Percentiles rank a stretch among this genome's conserved stretches.
These are phyloP conservation scores for Loxodes magnus DNA, from an alignment of 73 alveolate genomes.

Conservation along the genomic window DNA sequence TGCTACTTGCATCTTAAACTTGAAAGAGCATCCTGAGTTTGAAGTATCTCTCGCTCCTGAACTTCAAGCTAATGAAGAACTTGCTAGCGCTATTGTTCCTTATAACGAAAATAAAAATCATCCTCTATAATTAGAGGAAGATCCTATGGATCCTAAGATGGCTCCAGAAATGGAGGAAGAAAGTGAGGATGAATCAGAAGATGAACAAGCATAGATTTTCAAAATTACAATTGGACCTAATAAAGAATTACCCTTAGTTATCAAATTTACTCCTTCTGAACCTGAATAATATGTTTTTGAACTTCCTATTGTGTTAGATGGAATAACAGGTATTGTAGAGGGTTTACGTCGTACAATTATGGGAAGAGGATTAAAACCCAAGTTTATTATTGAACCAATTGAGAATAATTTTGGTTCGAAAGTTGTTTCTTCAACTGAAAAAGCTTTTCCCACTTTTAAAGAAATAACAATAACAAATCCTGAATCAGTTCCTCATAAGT, in stretches of 20 bases:
- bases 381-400: constrained; percentile 67
- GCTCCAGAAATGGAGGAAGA: constrained; percentile 67
- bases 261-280: constrained; percentile 75
- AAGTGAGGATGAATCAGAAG: constrained; percentile 79
- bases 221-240: constrained; percentile 55
- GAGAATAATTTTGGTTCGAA: constrained; percentile 62
- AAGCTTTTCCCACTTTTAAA: constrained; percentile 61
- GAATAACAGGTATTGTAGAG: constrained; percentile 81
- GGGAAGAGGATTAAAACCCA: constrained; percentile 86
- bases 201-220: constrained; percentile 46
- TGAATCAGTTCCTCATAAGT: constrained; percentile 51
- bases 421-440: constrained; percentile 73
- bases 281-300: constrained; percentile 74
- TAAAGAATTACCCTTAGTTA: constrained; percentile 36
- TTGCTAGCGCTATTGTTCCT: constrained; percentile 52
- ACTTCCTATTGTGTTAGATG: constrained; percentile 78
- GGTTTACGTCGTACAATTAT: constrained; percentile 67
- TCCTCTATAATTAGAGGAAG: constrained; percentile 52
- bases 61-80: constrained; percentile 73
- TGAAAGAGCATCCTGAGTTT: constrained; percentile 82
- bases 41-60: constrained; percentile 77
- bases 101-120: constrained; percentile 33
- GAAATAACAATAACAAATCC: constrained; percentile 76
- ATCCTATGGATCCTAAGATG: constrained; percentile 52
- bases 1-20: constrained; percentile 78